Base-by-base conservation (phyloP, 225 moss, liverwort and hornwort species). In the Sphagnum contortum region DNA sequence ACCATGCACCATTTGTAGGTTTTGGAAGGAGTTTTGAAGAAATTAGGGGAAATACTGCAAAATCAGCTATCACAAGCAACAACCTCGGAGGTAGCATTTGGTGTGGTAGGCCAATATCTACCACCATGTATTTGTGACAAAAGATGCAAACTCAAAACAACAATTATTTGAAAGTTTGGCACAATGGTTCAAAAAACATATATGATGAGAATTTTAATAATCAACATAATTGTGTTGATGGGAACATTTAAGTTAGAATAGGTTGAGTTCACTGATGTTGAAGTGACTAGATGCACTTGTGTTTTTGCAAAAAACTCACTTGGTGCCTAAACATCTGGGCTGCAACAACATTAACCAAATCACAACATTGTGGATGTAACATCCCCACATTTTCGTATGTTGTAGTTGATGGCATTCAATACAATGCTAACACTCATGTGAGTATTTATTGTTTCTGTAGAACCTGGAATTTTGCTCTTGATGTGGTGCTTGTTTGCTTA, bases 391-490 rank as follows among this genome's bases (percentile, higher is more conserved):
- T 83, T 68, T 64, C 65, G 6, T 57, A 64, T 80, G 57, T 79
- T 63, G 70, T 66, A 61, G 73, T 77, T 11, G 61, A 75, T 47
- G 74, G 67, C 66, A 67, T 65, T 73, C 75, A 60, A 59, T 69
- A 69, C 69, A 52, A 66, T 67, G 72, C 73, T 48, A 75, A 77
- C 62, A 80, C 80, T 65, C 87, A 78, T 80, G 83, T 80, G 63
- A 80, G 86, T 83, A 60, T 29, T 29, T 29, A 29, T 29, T 29
- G 1, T 29, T 29, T 29, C 29, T 29, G 29, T 29, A 29, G 29
- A 29, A 29, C 29, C 1, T 29, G 29, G 29, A 29, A 29, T 29
- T 29, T 29, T 29, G 29, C 29, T 29, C 29, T 29, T 29, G 29
- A 29, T 29, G 29, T 29, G 29, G 29, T 29, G 29, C 29, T 29